Percentiles rank a stretch among this genome's conserved stretches.
Conservation (phyloP, 2,329 filamentous ascomycete genomes). For the Diplodia corticola region DNA sequence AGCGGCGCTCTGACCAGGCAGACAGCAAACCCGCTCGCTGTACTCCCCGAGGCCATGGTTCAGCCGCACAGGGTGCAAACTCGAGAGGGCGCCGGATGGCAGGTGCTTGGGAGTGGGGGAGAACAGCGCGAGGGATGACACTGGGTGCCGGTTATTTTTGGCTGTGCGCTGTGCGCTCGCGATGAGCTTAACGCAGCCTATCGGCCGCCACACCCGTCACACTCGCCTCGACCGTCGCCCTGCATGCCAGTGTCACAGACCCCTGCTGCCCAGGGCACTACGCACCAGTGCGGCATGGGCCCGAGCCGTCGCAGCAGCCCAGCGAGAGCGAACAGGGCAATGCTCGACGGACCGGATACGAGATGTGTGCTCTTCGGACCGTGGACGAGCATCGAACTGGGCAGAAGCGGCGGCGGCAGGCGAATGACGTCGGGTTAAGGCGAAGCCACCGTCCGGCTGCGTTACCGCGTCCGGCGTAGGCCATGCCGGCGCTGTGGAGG, state of each 20-base stretch:
- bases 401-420: background rate
- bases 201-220: slow-evolving; percentile 20
- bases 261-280: background rate
- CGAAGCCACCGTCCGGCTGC: background rate
- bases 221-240: slow-evolving; percentile 2
- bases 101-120: background rate
- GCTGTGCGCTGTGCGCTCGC: slow-evolving; percentile 4
- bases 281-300: background rate
- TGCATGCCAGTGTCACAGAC: slow-evolving; percentile 15
- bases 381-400: background rate
- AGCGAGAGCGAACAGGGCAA: background rate
- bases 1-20: background rate
- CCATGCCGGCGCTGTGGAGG: background rate
- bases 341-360: background rate
- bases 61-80: slow-evolving; percentile 9
- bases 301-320: background rate
- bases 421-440: slow-evolving; percentile 15
- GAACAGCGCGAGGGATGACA: background rate
- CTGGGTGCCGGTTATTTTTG: slow-evolving; percentile 9
- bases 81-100: background rate
- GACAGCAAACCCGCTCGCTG: background rate
- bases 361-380: background rate
- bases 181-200: slow-evolving; percentile 17
- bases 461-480: slow-evolving; percentile 14
- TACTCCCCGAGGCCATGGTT: background rate